Conservation (phyloP, 495 filamentous ascomycete genomes). For the Hypoxylon subgilvum region DNA sequence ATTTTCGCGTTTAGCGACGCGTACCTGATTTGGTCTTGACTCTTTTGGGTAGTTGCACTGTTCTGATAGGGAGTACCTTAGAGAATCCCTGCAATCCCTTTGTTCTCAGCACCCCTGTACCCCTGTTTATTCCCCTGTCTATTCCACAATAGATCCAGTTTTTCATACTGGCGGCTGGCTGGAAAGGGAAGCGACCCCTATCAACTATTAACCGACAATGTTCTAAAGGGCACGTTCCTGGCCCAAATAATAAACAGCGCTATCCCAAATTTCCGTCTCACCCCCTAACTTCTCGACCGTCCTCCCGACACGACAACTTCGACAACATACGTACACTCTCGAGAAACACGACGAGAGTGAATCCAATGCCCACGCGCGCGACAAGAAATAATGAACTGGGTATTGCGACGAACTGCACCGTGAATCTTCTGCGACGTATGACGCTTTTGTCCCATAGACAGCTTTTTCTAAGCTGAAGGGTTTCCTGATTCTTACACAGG, state of each 20-base stretch:
- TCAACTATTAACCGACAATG: conserved; percentile 16
- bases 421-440: conserved; percentile 26
- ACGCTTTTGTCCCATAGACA: conserved; percentile 10
- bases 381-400: conserved; percentile 27
- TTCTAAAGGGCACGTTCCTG: conserved; percentile 34
- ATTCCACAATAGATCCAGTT: conserved; percentile 30
- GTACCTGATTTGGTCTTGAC: conserved; percentile 20
- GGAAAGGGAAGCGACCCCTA: conserved; percentile 18
- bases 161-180: background rate
- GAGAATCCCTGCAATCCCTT: conserved; percentile 13
- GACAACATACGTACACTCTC: background rate
- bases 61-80: conserved; percentile 21
- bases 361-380: conserved; percentile 20
- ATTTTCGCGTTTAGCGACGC: conserved; percentile 16
- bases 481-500: background rate
- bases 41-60: conserved; percentile 14
- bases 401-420: conserved; percentile 2
- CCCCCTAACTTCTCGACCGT: conserved; percentile 26
- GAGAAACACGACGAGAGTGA: conserved; percentile 11
- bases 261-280: conserved; percentile 39
- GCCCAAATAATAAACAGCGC: conserved; percentile 37
- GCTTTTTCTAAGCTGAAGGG: conserved; percentile 24
- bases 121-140: conserved; percentile 16
- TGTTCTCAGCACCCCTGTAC: conserved; percentile 21
- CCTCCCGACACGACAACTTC: conserved; percentile 1